These are phyloP conservation scores for Arthroderma uncinatum DNA, from an alignment of 2,329 filamentous ascomycete genomes.

Conservation along the genomic window DNA sequence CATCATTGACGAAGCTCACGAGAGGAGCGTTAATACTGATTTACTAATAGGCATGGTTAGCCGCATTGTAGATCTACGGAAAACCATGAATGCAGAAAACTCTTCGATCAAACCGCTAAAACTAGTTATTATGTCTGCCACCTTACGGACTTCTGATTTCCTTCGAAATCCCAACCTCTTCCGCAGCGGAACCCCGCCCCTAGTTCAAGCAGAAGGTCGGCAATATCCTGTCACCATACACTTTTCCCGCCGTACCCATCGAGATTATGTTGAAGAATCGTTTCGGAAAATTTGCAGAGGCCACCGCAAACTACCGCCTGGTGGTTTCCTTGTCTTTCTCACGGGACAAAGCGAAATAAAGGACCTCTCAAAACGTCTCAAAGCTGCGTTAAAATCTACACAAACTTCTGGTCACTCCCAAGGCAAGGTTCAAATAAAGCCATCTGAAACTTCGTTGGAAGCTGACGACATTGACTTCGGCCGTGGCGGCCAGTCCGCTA, in stretches of 20 bases:
- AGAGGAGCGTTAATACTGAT: constrained; percentile 94
- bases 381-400: constrained; percentile 52
- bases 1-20: constrained; percentile 93
- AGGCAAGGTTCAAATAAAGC: constrained; percentile 62
- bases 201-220: constrained; percentile 80
- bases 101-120: constrained; percentile 67
- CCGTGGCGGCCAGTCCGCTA: constrained; percentile 35
- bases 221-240: constrained; percentile 85
- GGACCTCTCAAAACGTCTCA: constrained; percentile 67
- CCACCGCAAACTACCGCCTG: constrained; percentile 78
- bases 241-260: constrained; percentile 69
- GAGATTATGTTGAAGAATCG: constrained; percentile 83
- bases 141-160: constrained; percentile 79
- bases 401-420: constrained; percentile 42
- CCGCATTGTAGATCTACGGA: constrained; percentile 73
- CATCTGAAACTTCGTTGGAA: constrained; percentile 67
- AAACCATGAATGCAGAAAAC: constrained; percentile 62
- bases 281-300: constrained; percentile 79
- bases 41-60: constrained; percentile 97
- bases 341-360: constrained; percentile 89
- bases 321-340: constrained; percentile 85
- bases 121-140: constrained; percentile 96
- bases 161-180: constrained; percentile 76
- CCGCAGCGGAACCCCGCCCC: constrained; percentile 58
- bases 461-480: constrained; percentile 80